These are phyloP conservation scores for Pholiota conissans DNA, from an alignment of 768 basidiomycete species.

Conservation along the genomic window DNA sequence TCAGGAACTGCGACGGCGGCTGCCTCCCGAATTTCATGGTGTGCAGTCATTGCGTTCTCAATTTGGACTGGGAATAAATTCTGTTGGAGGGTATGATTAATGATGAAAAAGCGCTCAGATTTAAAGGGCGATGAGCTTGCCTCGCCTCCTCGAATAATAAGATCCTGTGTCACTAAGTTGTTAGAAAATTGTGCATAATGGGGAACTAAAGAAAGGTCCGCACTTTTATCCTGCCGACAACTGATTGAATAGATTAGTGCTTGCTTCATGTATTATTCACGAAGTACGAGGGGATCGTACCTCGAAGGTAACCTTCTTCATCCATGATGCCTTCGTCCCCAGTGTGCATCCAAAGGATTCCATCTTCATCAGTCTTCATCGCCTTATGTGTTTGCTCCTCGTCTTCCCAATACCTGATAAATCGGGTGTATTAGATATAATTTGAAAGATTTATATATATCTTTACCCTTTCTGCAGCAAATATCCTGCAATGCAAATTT, in stretches of 20 bases:
- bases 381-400: constrained; percentile 61
- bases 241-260: constrained; percentile 33
- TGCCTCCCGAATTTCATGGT: constrained; percentile 64
- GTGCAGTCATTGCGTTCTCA: constrained; percentile 66
- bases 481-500: constrained; percentile 75
- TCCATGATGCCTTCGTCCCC: constrained; percentile 84
- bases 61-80: constrained; percentile 86
- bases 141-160: constrained; percentile 87
- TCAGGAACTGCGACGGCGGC: constrained; percentile 76
- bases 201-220: background rate
- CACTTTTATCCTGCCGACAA: constrained; percentile 80
- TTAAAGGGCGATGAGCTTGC: constrained; percentile 29
- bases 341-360: constrained; percentile 78
- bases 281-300: constrained; percentile 38
- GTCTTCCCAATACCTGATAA: constrained; percentile 74
- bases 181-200: background rate
- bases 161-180: constrained; percentile 46
- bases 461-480: constrained; percentile 73
- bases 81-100: constrained; percentile 29
- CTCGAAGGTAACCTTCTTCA: constrained; percentile 73
- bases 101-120: background rate
- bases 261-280: background rate
- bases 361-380: constrained; percentile 55
- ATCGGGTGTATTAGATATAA: background rate
- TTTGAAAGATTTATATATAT: background rate